Base-by-base conservation (phyloP, 2,329 filamentous ascomycete species). In the Aspergillus hortae region DNA sequence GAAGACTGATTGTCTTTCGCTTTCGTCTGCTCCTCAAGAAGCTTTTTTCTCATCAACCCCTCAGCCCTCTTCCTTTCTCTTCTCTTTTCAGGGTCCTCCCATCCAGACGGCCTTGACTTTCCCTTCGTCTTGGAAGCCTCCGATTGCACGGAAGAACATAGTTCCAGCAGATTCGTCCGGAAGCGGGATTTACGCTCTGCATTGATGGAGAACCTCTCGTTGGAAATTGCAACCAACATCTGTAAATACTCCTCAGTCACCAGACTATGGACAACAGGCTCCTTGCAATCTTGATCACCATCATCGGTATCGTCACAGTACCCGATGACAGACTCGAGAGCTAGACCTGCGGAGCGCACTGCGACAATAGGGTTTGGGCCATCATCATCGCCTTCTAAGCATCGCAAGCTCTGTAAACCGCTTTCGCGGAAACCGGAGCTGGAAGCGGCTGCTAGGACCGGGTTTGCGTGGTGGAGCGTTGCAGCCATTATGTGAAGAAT, bases 381-480 rank as follows among this genome's bases (percentile, higher is more conserved):
- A 40, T 72, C 69, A 19, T 70, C 52, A 15, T 70, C 52, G 15
- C 67, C 66, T 35, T 72, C 67, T 21, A 77, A 59, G 32, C 70
- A 72, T 25, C 87, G 89, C 52, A 95, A 80, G 46, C 71, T 70
- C 55, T 77, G 75, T 6, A 92, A 87, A 15, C 92, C 92, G 53
- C 88, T 94, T 73, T 97, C 92, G 12, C 92, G 85, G 67, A 96
- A 96, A 0, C 92, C 92, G 4, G 90, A 87, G 61, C 85, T 82
- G 9, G 92, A 77, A 1, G 89, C 92, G 42, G 88, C 89, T 10
- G 85, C 80, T 12, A 96, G 80, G 15, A 95, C 78, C 7, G 81
- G 77, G 59, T 95, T 88, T 4, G 92, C 90, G 61, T 92, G 83
- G 11, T 81, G 72, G 0, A 85, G 77, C 0, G 89, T 92, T 14